Conservation (phyloP, 768 basidiomycete species). For the Termitomyces sp. region DNA sequence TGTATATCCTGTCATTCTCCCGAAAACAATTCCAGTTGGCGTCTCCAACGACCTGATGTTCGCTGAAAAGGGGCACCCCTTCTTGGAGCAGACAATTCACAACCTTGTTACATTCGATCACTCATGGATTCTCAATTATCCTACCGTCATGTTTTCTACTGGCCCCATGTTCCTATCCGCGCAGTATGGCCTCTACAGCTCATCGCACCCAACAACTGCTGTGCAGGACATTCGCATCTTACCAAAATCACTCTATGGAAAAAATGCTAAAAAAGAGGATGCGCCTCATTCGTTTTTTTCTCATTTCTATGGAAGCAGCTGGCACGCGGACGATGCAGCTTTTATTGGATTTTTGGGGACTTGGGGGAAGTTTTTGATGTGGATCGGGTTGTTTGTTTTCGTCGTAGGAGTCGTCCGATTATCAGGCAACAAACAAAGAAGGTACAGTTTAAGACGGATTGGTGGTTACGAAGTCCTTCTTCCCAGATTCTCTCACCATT, state of each 20-base stretch:
- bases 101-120: conserved; percentile 90
- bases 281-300: conserved; percentile 91
- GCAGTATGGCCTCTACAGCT: conserved; percentile 84
- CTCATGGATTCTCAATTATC: conserved; percentile 93
- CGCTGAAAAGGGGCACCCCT: conserved; percentile 76
- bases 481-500: conserved; percentile 66
- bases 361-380: conserved; percentile 89
- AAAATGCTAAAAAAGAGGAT: conserved; percentile 81
- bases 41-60: conserved; percentile 98
- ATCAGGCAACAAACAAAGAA: conserved; percentile 53
- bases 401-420: conserved; percentile 62
- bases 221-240: conserved; percentile 79
- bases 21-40: conserved; percentile 95
- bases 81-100: conserved; percentile 91
- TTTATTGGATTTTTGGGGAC: conserved; percentile 89
- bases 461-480: conserved; percentile 76
- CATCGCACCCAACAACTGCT: conserved; percentile 61
- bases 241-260: conserved; percentile 96
- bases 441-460: conserved; percentile 53
- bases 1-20: conserved; percentile 81
- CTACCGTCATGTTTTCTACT: conserved; percentile 99
- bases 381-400: conserved; percentile 70
- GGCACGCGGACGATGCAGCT: conserved; percentile 98
- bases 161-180: conserved; percentile 98
- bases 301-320: conserved; percentile 98